Evolutionary conservation across 2,329 filamentous ascomycete genomes (phyloP), one percentile per base, ranked within the genome.

Genomic region (Amauroascus niger): DNA sequence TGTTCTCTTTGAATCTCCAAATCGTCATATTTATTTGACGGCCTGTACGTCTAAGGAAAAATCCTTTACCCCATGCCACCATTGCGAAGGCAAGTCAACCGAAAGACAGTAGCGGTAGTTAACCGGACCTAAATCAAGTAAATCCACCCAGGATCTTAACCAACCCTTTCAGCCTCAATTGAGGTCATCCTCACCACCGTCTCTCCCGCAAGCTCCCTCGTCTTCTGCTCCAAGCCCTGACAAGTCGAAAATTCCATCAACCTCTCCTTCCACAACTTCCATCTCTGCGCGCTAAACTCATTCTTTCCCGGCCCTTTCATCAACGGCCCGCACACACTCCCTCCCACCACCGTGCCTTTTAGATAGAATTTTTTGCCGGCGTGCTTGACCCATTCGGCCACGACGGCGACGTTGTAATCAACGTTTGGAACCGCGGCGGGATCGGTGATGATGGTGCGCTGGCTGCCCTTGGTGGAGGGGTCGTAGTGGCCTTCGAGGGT

Each of bases 401-500:
- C 37, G 24, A 49, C 16, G 26, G 52, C 37, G 24, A 57, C 28
- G 8, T 47, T 32, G 35, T 33, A 28, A 24, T 54, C 47, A 7
- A 52, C 40, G 22, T 51, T 22, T n/a, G 52, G 52, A 35, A 44
- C 24, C 6, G 46, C 20, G 24, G 47, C 37, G 14, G 47, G 55
- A 20, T 50, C 52, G 7, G 52, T 51, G 22, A 57, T 13, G 39
- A 54, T 51, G n/a, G 33, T 32, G 37, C 52, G 46, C n/a, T 28
- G 13, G 33, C 46, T 44, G 32, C 46, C 46, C 41, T 57, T 51
- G 33, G 44, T 52, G 16, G 32, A 33, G 32, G 33, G 46, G 41
- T 56, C 46, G n/a, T 56, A 54, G 20, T 37, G n/a, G 30, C 46
- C 52, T 43, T 54, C 55, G 13, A 57, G 46, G 9, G 55, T 35